Conservation (phyloP, 306 rosid species). For the Casuarina equisetifolia region DNA sequence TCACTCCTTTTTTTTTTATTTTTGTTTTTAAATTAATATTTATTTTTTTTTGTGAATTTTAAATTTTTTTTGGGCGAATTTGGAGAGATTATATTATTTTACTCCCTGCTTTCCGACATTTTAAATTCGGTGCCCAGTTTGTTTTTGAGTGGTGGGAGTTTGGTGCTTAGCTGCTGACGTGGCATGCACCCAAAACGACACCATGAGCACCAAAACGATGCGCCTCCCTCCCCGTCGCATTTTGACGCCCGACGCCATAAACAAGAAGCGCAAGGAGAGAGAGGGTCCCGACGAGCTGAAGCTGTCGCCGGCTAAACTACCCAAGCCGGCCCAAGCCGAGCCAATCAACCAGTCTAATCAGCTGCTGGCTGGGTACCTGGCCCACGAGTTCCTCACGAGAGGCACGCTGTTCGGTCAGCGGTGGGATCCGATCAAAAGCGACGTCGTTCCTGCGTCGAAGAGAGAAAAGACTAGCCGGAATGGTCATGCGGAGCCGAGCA, state of each 20-base stretch:
- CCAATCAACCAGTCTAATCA: slow-evolving; percentile 35
- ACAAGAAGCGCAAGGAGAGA: slow-evolving; percentile 66
- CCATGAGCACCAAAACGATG: slow-evolving; percentile 96
- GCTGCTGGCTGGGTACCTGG: slow-evolving; percentile 78
- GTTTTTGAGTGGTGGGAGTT: background rate
- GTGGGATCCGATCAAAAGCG: slow-evolving; percentile 48
- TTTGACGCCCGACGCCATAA: slow-evolving; percentile 39
- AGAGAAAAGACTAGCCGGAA: slow-evolving; percentile 14
- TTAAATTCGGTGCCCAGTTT: background rate
- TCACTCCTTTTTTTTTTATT: background rate
- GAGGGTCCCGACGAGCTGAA: slow-evolving; percentile 48
- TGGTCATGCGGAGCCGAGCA: slow-evolving; percentile 22
- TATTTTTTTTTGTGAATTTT: background rate
- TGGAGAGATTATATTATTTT: background rate
- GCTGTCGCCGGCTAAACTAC: slow-evolving; percentile 37
- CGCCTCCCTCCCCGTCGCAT: slow-evolving; percentile 93
- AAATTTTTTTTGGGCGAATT: slow-evolving; percentile 21
- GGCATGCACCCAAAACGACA: slow-evolving; percentile 51
- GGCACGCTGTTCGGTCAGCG: slow-evolving; percentile 75
- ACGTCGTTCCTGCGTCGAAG: background rate
- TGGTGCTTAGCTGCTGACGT: slow-evolving; percentile 55
- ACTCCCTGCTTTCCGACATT: no score
- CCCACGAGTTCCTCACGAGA: slow-evolving; percentile 76
- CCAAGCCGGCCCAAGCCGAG: slow-evolving; percentile 31
- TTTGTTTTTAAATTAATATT: no score